Evolutionary conservation across 2,329 filamentous ascomycete genomes (phyloP), one percentile per base, ranked within the genome.

Genomic region (Colletotrichum sp.): DNA sequence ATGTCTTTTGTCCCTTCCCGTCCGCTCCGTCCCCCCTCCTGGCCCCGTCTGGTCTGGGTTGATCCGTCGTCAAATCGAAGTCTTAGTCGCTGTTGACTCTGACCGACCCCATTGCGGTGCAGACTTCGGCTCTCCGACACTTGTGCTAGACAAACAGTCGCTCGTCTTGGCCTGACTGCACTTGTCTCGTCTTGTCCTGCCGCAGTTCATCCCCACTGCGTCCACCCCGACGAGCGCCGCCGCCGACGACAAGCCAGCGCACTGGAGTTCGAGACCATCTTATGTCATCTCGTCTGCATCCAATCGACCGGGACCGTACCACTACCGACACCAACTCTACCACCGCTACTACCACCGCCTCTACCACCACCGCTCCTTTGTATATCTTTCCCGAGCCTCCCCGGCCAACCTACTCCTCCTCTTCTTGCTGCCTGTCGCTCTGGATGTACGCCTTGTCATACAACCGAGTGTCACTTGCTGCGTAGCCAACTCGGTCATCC

Each of bases 241-340:
- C 68, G 71, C 64, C 73, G 70, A 73, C 70, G 44, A 72, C 64
- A 68, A 52, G 63, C 48, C 44, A 72, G 64, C 39, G 63, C 24
- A 68, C 48, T 60, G 68, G 34, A 62, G 73, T 71, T 74, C 73
- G 71, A 66, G 73, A 64, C 57, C 73, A 71, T 73, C 73, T 75
- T 75, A 75, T 75, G 73, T 75, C 73, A 75, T 75, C 73, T 72
- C 64, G 59, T 67, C 73, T 75, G 73, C 73, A 75, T 69, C 73
- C 73, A 75, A 75, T 75, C 70, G 73, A 68, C 70, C 73, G 70
- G 70, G 59, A 68, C 73, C 73, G 70, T 68, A 74, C 73, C 73
- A 65, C 71, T 62, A 63, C 69, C 30, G 48, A 13, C 52, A 68
- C 64, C 44, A 66, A 68, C 69, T 57, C 62, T 26, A 30, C 63